phyloP scores from a whole-genome alignment of 495 filamentous ascomycete genomes.

The Neurospora sp. region DNA sequence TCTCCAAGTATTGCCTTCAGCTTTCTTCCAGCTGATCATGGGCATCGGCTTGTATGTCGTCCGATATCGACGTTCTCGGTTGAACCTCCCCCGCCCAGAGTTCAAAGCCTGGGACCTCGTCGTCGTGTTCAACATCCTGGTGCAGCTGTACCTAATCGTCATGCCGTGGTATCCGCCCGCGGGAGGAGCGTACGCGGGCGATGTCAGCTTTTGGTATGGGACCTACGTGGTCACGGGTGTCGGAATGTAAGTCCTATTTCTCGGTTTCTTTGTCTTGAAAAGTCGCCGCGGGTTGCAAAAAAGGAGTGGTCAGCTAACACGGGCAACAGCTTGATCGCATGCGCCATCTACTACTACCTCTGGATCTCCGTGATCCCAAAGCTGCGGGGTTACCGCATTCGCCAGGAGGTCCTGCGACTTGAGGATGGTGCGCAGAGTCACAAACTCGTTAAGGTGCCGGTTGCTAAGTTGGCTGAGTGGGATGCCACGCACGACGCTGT shows the following conservation, averaged over 20 bases:
- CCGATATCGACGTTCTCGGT: constrained; percentile 38
- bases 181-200: constrained; percentile 43
- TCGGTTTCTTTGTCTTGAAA: background rate
- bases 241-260: constrained; percentile 36
- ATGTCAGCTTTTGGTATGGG: constrained; percentile 59
- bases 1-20: constrained; percentile 41
- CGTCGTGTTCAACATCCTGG: constrained; percentile 43
- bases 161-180: constrained; percentile 59
- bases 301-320: background rate
- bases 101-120: constrained; percentile 47
- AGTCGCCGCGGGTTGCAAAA: background rate
- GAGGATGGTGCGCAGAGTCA: constrained; percentile 43
- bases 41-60: constrained; percentile 44
- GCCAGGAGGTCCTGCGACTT: constrained; percentile 41
- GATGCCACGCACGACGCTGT: constrained; percentile 48
- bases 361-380: constrained; percentile 46
- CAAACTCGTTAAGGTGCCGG: constrained; percentile 44
- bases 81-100: constrained; percentile 31
- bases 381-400: constrained; percentile 39
- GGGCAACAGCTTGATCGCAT: constrained; percentile 31
- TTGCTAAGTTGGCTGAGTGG: constrained; percentile 38
- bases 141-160: constrained; percentile 46
- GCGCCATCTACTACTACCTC: constrained; percentile 45
- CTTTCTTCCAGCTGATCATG: constrained; percentile 45
- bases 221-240: constrained; percentile 50